Evolutionary conservation across 345 rosid genomes (phyloP), one percentile per base, ranked within the genome.

Genomic region (Viola odorata): DNA sequence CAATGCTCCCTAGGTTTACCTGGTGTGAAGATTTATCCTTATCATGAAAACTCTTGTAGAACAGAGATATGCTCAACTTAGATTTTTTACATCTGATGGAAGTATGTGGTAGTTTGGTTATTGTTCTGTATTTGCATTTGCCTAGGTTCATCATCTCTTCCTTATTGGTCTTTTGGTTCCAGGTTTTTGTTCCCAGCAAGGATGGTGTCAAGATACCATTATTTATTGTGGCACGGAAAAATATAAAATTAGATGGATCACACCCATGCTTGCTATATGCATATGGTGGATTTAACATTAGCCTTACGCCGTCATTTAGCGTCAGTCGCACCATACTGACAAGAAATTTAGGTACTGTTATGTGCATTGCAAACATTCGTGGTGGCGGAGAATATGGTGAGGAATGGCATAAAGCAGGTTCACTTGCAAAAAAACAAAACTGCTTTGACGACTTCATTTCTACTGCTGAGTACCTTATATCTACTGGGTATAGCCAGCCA

Each of bases 351-450:
- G 97, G 96, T 65, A 84, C 72, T 58, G 86, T 94, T 56, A 80
- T 62, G 72, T 90, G 96, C 72, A 65, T 94, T 63, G 96, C 95
- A 58, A 94, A 84, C 68, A 81, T 90, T 14, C 97, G 97, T 15
- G 99, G 99, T 40, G 99, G 99, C 40, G 99, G 97, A 61, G 99
- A 90, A 75, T 90, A 94, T 55, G 99, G 97, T 50, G 95, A 90
- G 79, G 92, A 88, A 69, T 90, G 99, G 99, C 96, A 94, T 65
- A 85, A 88, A 73, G 85, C 89, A 39, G 99, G 97, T 0, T 68
- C 97, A 5, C 86, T 90, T 47, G 77, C 76, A 0, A 81, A 77
- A 53, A 94, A 94, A 70, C 99, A 94, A 73, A 94, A 85, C 55
- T 85, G 90, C 80, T 85, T 94, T 53, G 92, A 88, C 75, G 96